phyloP scores from a whole-genome alignment of 148 eudicot species.

The Heliosperma pusillum region DNA sequence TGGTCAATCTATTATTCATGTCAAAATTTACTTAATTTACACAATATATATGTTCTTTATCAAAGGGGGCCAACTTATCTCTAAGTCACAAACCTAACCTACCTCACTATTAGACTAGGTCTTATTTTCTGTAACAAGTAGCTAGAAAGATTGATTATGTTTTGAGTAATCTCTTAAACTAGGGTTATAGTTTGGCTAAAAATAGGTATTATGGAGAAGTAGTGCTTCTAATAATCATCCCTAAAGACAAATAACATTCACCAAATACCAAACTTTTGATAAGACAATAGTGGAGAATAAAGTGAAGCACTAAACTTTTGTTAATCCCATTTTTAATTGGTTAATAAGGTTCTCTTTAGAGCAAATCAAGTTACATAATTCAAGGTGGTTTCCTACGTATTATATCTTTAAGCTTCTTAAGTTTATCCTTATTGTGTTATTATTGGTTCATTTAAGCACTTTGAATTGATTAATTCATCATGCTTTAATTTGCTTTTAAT shows the following conservation, averaged over 20 bases:
- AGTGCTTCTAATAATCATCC: conserved; percentile 40
- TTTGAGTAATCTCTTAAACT: not conserved
- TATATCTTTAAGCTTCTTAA: conserved; percentile 14
- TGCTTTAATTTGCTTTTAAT: not conserved
- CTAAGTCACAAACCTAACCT: too few relatives aligned
- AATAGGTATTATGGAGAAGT: conserved; percentile 14
- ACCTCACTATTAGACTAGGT: not conserved
- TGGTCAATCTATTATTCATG: too few relatives aligned
- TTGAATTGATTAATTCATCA: conserved; percentile 21
- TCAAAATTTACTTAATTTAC: too few relatives aligned
- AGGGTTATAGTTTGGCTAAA: conserved; percentile 18
- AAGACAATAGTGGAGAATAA: conserved; percentile 77
- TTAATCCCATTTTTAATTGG: conserved; percentile 18
- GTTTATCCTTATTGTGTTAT: not conserved
- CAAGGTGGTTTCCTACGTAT: conserved; percentile 18
- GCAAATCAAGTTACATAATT: conserved; percentile 17
- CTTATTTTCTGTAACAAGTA: not conserved
- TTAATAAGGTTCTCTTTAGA: conserved; percentile 2
- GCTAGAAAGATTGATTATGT: conserved; percentile 1
- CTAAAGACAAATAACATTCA: conserved; percentile 52
- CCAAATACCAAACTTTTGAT: conserved; percentile 62
- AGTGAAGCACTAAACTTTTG: conserved; percentile 30
- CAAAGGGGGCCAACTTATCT: too few relatives aligned
- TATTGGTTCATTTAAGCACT: conserved; percentile 19
- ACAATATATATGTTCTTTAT: too few relatives aligned